Evolutionary conservation across 2,329 filamentous ascomycete species (phyloP).

Genomic region (Cordyceps cateniannulata): DNA sequence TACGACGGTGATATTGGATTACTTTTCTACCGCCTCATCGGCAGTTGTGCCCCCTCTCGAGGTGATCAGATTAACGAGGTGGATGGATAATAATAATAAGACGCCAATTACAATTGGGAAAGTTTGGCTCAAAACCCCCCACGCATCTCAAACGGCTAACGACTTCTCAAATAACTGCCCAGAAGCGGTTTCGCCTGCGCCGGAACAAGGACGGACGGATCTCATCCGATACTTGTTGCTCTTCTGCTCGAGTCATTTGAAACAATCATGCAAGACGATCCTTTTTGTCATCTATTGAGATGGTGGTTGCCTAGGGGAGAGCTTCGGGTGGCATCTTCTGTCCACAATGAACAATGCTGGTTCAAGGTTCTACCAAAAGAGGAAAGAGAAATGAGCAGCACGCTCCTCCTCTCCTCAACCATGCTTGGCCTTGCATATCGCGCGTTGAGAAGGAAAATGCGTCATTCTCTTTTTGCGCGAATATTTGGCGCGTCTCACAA

Average conservation of each 20-base stretch:
- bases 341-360: too few species aligned
- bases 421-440: too few species aligned
- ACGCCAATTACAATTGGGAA: not conserved
- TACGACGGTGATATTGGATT: not conserved
- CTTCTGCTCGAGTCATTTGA: not conserved
- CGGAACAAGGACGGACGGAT: not conserved
- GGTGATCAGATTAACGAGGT: not conserved
- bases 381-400: too few species aligned
- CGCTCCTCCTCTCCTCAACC: too few species aligned
- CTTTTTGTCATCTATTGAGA: not conserved
- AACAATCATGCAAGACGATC: not conserved
- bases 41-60: not conserved
- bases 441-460: too few species aligned
- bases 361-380: too few species aligned
- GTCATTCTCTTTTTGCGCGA: too few species aligned
- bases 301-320: not conserved
- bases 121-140: not conserved
- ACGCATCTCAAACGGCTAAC: not conserved
- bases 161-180: not conserved
- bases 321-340: too few species aligned
- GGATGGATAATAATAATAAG: too few species aligned
- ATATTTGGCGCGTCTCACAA: too few species aligned
- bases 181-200: not conserved
- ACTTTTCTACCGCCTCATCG: not conserved
- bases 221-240: not conserved